Evolutionary conservation across 352 stramenopile genomes (phyloP).

Genomic region (Globisporangium paddicum): DNA sequence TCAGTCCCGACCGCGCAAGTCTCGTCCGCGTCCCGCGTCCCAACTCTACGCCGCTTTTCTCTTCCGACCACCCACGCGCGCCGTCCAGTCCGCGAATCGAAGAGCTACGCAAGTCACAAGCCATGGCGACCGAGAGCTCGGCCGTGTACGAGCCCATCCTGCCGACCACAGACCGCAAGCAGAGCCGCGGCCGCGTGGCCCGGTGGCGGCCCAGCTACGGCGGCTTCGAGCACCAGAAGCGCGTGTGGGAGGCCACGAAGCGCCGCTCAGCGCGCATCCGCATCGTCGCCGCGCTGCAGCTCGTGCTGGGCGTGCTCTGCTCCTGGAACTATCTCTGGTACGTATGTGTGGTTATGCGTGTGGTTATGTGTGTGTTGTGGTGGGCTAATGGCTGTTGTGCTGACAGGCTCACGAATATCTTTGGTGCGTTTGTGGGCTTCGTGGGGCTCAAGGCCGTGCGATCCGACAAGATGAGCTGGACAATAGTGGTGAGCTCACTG

Average conservation of each 20-base stretch:
- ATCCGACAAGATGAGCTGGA: conserved; percentile 77
- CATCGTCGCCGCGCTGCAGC: conserved; percentile 51
- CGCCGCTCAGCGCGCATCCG: conserved; percentile 62
- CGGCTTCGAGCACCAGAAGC: conserved; percentile 80
- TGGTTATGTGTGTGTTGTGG: background rate
- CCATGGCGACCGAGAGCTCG: background rate
- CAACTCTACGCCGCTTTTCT: conserved; percentile 5
- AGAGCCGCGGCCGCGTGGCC: background rate
- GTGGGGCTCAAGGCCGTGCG: conserved; percentile 65
- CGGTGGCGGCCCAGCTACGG: conserved; percentile 30
- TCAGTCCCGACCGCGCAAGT: background rate
- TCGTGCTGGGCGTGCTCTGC: conserved; percentile 47
- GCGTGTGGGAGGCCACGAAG: conserved; percentile 55
- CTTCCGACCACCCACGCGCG: conserved; percentile 5
- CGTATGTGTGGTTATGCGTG: background rate
- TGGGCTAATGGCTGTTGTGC: background rate
- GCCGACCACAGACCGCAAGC: conserved; percentile 1
- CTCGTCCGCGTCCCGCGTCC: background rate
- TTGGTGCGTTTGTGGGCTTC: conserved; percentile 61
- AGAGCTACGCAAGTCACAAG: background rate
- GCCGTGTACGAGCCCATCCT: conserved; percentile 11
- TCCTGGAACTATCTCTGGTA: conserved; percentile 75
- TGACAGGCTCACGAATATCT: conserved; percentile 61
- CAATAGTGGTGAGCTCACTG: conserved; percentile 50
- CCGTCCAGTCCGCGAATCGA: background rate